These are phyloP conservation scores for Lunasporangiospora selenospora DNA, from an alignment of 192 early-diverging fungal species.

Conservation along the genomic window DNA sequence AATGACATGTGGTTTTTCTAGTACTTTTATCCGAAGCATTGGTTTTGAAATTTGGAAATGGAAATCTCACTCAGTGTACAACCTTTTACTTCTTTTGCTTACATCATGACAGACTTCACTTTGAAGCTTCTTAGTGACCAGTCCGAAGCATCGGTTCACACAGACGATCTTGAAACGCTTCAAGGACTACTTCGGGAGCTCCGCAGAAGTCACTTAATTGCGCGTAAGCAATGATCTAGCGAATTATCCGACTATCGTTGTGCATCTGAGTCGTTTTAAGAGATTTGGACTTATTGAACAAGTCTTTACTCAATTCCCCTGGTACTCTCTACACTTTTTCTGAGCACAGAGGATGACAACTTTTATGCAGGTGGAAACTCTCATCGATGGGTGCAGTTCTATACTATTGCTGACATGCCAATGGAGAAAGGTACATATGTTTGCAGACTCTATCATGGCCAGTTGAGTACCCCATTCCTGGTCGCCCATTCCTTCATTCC, in stretches of 20 bases:
- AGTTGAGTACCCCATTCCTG: slow-evolving; percentile 1
- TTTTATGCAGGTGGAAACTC: slow-evolving; percentile 46
- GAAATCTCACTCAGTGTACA: no score
- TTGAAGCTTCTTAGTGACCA: slow-evolving; percentile 40
- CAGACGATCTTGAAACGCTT: slow-evolving; percentile 29
- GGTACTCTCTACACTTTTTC: no score
- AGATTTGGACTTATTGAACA: no score
- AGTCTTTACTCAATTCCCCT: no score
- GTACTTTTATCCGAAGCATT: no score
- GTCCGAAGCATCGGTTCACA: slow-evolving; percentile 30
- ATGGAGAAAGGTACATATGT: slow-evolving; percentile 7
- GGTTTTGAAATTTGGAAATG: no score
- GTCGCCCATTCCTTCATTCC: no score
- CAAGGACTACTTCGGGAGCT: slow-evolving; percentile 38
- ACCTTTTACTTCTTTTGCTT: no score
- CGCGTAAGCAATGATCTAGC: no score
- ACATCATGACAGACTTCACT: slow-evolving; percentile 42
- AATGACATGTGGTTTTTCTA: no score
- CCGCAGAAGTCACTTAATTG: slow-evolving; percentile 36
- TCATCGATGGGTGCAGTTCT: slow-evolving; percentile 50
- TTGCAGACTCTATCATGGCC: not conserved
- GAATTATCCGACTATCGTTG: no score
- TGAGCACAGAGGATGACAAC: slow-evolving; percentile 36
- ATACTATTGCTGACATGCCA: slow-evolving; percentile 10
- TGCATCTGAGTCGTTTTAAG: no score